Evolutionary conservation across 768 basidiomycete genomes (phyloP), one percentile per base, ranked within the genome.

Genomic region (Mycena leptocephala): DNA sequence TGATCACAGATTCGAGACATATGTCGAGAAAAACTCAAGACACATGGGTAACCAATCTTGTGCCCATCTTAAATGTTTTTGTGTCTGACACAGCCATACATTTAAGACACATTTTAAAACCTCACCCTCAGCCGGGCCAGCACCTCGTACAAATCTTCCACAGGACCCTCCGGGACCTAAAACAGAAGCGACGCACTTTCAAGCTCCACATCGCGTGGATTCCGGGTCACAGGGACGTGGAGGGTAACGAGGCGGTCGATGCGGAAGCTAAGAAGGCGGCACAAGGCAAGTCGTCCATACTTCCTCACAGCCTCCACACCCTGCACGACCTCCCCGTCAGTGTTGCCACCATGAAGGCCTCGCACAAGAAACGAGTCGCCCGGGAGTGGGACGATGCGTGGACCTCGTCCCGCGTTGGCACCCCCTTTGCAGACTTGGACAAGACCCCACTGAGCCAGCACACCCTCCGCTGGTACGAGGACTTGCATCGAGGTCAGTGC

Each of bases 161-260:
- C 55, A 35, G 48, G 58, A 61, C 43, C 18, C 58, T 61, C 22
- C 18, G 26, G 33, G 39, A 35, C 6, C 24, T 58, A 4, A 22
- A 26, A 24, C 26, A n/a, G n/a, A n/a, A n/a, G 20, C 35, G 67
- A 5, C 55, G 37, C 37, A 55, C 51, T 4, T 51, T 61, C 43
- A 33, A 70, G 43, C 43, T 70, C 41, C 69, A 51, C 33, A 51
- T 70, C n/a, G 69, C 43, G 56, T 70, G 69, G 69, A 55, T 70
- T 5, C 58, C 59, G 2, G 69, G 69, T 6, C 58, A 65, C 37
- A 41, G 70, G 59, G 46, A 72, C 55, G 73, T 79, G 37, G 73
- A 79, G 68, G 62, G 76, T 39, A 76, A 79, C 73, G 63, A 79
- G 61, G 64, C 56, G 48, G 73, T 79, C 59, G 72, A 80, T 18